Evolutionary conservation across 805 yeast species (phyloP), one percentile per base, ranked within the genome.

Genomic region (Tetrapisispora iriomotensis): DNA sequence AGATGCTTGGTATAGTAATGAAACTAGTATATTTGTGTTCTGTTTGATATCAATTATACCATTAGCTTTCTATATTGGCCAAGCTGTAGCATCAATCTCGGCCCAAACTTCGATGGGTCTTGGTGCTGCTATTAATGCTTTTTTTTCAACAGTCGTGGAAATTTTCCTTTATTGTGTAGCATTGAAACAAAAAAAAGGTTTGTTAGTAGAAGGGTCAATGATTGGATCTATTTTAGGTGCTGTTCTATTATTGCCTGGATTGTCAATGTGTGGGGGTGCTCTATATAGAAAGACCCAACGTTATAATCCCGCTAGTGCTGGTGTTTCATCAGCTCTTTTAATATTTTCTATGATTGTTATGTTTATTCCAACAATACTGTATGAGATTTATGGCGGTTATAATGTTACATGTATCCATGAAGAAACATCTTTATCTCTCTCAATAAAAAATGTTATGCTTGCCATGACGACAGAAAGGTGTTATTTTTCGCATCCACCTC

Each of bases 41-140:
- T 82, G 96, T 58, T 64, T 92, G 42, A 68, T 82, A 36, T 83
- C 96, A 1, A 85, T 92, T 42, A 74, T 92, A 27, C 98, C 98
- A 6, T 67, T 92, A 48, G 97, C 98, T 0, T 90, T 92, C 57
- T 92, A 87, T 62, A 88, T 92, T 50, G 98, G 98, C 3, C 97
- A 90, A 61, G 97, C 97, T 6, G 98, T 92, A n/a, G 98, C 98
- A 0, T 88, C 97, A 2, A 92, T 92, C 43, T 83, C 95, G 6
- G 97, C 98, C 0, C 98, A 92, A 64, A 85, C 96, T 0, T 88
- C 96, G 0, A 92, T 92, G 98, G 96, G 97, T 22, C 78, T 92
- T 43, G 97, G 97, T 66, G 98, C 98, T 1, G 96, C 88, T 0
- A 87, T 92, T 51, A 92, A 92, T 60, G 98, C 98, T 0, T 90